Evolutionary conservation across 805 yeast species (phyloP).

Genomic region (Candida tammaniensis): DNA sequence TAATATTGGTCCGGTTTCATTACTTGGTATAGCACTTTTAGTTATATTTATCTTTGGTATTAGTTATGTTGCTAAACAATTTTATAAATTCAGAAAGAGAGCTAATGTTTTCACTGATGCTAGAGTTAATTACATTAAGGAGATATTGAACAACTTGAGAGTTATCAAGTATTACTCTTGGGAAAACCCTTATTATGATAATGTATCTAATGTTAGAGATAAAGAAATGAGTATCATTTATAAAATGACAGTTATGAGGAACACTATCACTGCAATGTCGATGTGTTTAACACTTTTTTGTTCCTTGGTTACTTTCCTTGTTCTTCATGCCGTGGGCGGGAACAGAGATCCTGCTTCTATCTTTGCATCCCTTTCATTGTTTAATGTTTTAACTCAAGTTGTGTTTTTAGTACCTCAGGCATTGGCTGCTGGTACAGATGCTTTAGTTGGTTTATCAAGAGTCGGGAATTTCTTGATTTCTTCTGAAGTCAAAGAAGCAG

Average conservation of each 20-base stretch:
- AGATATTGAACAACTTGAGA: conserved; percentile 72
- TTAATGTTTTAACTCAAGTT: conserved; percentile 59
- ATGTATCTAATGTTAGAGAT: conserved; percentile 54
- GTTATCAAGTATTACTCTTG: conserved; percentile 86
- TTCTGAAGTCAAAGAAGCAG: conserved; percentile 26
- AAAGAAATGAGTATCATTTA: conserved; percentile 61
- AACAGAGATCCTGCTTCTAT: conserved; percentile 54
- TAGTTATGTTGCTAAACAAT: conserved; percentile 35
- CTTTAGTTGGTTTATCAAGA: conserved; percentile 57
- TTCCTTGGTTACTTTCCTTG: conserved; percentile 55
- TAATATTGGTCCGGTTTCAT: conserved; percentile 68
- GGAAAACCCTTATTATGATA: conserved; percentile 73
- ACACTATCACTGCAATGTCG: conserved; percentile 59
- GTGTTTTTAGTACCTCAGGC: conserved; percentile 71
- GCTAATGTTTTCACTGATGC: conserved; percentile 68
- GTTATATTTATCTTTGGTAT: conserved; percentile 53
- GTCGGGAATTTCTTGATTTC: conserved; percentile 51
- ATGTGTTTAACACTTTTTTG: conserved; percentile 67
- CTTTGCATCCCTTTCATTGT: conserved; percentile 68
- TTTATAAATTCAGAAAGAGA: conserved; percentile 52
- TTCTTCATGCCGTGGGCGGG: conserved; percentile 27
- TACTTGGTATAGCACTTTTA: conserved; percentile 64
- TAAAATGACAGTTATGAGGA: conserved; percentile 63
- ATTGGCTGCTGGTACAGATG: conserved; percentile 65
- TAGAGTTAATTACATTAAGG: conserved; percentile 74